Percentiles rank a stretch among this genome's conserved stretches.
phyloP scores from a whole-genome alignment of 2,329 filamentous ascomycete genomes.

The Phialemoniopsis sp. region DNA sequence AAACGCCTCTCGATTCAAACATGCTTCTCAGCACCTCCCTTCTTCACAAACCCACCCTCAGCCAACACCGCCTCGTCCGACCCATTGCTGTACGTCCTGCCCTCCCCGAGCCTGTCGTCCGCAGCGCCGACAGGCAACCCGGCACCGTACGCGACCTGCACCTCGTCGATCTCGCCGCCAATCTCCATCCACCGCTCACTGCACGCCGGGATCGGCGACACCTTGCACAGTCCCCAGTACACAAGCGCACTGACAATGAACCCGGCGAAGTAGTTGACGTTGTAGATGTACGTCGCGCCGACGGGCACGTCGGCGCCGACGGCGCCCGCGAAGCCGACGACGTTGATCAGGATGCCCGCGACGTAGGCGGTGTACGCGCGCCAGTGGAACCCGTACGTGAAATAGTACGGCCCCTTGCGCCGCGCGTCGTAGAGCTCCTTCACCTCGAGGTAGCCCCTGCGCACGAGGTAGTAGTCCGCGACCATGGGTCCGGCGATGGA shows the following conservation, averaged over 20 bases:
- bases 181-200: conserved; percentile 78
- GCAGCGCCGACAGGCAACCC: background rate
- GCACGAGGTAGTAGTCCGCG: conserved; percentile 82
- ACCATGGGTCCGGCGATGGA: conserved; percentile 91
- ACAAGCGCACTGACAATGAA: conserved; percentile 64
- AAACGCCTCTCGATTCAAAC: too few relatives aligned
- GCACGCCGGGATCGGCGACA: conserved; percentile 70
- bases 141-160: conserved; percentile 40
- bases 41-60: too few relatives aligned
- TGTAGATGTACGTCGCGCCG: conserved; percentile 82
- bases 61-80: too few relatives aligned
- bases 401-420: conserved; percentile 67
- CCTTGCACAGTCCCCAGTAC: conserved; percentile 67
- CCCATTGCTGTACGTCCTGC: too few relatives aligned
- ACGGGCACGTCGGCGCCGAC: conserved; percentile 67
- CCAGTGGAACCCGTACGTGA: conserved; percentile 71
- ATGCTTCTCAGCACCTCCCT: too few relatives aligned
- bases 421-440: conserved; percentile 75
- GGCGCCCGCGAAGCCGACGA: conserved; percentile 85
- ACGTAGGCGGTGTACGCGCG: conserved; percentile 81
- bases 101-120: too few relatives aligned
- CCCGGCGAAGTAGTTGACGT: conserved; percentile 85
- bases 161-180: conserved; percentile 55
- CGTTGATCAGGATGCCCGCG: conserved; percentile 79
- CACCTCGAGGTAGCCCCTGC: conserved; percentile 75